Evolutionary conservation across 1,284 basidiomycete genomes (phyloP).

Genomic region (Inonotus obliquus): DNA sequence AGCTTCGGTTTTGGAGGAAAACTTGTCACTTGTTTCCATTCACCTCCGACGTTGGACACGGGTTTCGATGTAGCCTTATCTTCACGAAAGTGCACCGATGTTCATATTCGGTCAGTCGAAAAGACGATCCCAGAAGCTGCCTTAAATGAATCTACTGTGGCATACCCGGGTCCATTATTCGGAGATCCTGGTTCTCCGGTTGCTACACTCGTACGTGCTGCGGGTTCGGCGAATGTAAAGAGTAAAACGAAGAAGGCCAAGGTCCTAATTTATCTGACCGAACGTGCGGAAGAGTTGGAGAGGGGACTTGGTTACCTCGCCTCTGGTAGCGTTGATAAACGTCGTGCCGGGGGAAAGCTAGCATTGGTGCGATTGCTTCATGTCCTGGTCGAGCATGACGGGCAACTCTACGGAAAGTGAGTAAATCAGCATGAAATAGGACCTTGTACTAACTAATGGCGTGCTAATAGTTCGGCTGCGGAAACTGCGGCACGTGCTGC

Average conservation of each 20-base stretch:
- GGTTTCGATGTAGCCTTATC: conserved; percentile 76
- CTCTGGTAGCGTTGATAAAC: conserved; percentile 45
- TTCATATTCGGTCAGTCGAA: conserved; percentile 65
- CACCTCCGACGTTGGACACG: conserved; percentile 57
- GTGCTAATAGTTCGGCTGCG: conserved; percentile 53
- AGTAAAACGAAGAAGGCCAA: conserved; percentile 81
- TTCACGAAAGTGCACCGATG: conserved; percentile 61
- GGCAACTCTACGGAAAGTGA: conserved; percentile 78
- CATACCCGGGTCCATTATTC: conserved; percentile 84
- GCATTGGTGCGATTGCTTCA: conserved; percentile 72
- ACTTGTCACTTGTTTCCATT: conserved; percentile 83
- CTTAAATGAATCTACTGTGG: conserved; percentile 48
- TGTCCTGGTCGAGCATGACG: conserved; percentile 83
- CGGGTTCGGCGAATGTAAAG: conserved; percentile 45
- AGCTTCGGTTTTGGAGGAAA: conserved; percentile 90
- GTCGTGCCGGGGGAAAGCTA: conserved; percentile 71
- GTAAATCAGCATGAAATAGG: conserved; percentile 20
- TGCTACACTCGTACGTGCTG: conserved; percentile 65
- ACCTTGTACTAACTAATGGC: background rate
- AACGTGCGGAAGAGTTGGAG: conserved; percentile 71
- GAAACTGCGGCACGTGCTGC: conserved; percentile 63
- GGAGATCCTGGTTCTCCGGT: conserved; percentile 67
- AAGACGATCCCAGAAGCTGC: conserved; percentile 66
- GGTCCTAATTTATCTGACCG: conserved; percentile 72
- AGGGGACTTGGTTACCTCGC: conserved; percentile 72